phyloP scores from a whole-genome alignment of 805 yeast genomes.

The Zygosaccharomyces kombuchaensis region DNA sequence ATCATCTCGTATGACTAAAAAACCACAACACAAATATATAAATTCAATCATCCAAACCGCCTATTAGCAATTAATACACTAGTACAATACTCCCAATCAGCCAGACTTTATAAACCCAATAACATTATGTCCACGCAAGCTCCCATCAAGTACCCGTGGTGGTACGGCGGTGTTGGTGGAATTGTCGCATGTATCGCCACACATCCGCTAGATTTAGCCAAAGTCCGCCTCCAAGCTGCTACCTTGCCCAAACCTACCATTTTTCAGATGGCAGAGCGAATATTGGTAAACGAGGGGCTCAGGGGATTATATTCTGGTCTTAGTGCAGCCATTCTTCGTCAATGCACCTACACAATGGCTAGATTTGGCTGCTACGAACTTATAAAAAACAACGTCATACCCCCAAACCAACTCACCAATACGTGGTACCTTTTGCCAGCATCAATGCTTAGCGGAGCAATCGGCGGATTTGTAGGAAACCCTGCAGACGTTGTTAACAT shows the following conservation, averaged over 20 bases:
- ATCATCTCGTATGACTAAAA: neutral
- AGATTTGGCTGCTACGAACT: constrained; percentile 83
- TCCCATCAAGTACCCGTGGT: constrained; percentile 41
- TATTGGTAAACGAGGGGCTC: constrained; percentile 47
- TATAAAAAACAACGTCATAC: constrained; percentile 53
- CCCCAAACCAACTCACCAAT: constrained; percentile 45
- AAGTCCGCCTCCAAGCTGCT: constrained; percentile 83
- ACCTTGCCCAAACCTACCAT: constrained; percentile 59
- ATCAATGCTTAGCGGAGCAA: constrained; percentile 81
- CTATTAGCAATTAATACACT: neutral
- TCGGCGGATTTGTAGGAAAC: constrained; percentile 83
- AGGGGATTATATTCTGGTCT: constrained; percentile 74
- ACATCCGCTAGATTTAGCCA: constrained; percentile 84
- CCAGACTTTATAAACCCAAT: neutral
- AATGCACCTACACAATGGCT: constrained; percentile 82
- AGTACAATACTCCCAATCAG: neutral
- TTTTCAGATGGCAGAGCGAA: constrained; percentile 43
- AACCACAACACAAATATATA: neutral
- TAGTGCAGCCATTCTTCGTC: constrained; percentile 76
- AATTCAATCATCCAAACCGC: neutral
- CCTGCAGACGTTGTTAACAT: constrained; percentile 86
- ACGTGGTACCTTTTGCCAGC: constrained; percentile 61
- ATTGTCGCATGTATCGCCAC: constrained; percentile 63
- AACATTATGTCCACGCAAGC: neutral
- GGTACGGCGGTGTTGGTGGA: constrained; percentile 69